A percentile compares a stretch with the other conserved stretches of the same genome.
These are phyloP conservation scores for Paratinospora sagittata DNA, from an alignment of 164 flowering plant species.

Conservation along the genomic window DNA sequence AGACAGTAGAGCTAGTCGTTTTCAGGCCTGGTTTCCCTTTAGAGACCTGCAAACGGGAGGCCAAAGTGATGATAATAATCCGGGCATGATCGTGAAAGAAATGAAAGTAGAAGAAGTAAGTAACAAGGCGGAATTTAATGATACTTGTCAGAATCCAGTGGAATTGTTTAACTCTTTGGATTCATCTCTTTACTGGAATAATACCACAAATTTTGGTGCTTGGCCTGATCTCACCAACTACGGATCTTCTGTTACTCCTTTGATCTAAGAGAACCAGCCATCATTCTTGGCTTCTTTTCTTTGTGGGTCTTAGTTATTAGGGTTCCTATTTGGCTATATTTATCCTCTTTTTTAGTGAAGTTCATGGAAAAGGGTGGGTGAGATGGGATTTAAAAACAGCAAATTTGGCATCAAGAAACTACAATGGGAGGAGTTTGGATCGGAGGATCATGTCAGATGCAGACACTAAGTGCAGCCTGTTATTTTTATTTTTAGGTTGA, in stretches of 20 bases:
- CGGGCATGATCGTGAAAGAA: slow-evolving; percentile 15
- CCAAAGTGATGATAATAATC: slow-evolving; percentile 11
- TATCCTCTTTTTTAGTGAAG: slow-evolving; percentile 12
- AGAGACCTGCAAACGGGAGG: slow-evolving; percentile 30
- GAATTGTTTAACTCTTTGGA: slow-evolving; percentile 33
- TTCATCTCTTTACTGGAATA: slow-evolving; percentile 51
- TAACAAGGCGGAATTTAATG: slow-evolving; percentile 14
- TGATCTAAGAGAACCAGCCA: slow-evolving; percentile 13
- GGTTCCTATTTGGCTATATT: slow-evolving; percentile 20
- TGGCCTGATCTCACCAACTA: slow-evolving; percentile 27
- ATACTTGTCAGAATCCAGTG: slow-evolving; percentile 29
- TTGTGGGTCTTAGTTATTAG: slow-evolving; percentile 8
- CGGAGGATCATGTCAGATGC: slow-evolving; percentile 84
- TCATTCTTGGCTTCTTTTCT: slow-evolving; percentile 4
- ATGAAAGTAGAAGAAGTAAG: slow-evolving; percentile 44
- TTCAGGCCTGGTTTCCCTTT: slow-evolving; percentile 31
- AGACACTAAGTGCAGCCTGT: slow-evolving; percentile 31
- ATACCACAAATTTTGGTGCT: slow-evolving; percentile 15
- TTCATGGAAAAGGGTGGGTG: slow-evolving; percentile 10
- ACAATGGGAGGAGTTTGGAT: slow-evolving; percentile 45
- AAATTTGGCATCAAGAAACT: background rate
- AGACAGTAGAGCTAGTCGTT: slow-evolving; percentile 17
- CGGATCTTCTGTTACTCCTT: slow-evolving; percentile 26
- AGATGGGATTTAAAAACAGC: background rate
- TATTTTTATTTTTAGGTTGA: slow-evolving; percentile 32